Evolutionary conservation across 148 eudicot genomes (phyloP).

Genomic region (Rhododendron vialii): DNA sequence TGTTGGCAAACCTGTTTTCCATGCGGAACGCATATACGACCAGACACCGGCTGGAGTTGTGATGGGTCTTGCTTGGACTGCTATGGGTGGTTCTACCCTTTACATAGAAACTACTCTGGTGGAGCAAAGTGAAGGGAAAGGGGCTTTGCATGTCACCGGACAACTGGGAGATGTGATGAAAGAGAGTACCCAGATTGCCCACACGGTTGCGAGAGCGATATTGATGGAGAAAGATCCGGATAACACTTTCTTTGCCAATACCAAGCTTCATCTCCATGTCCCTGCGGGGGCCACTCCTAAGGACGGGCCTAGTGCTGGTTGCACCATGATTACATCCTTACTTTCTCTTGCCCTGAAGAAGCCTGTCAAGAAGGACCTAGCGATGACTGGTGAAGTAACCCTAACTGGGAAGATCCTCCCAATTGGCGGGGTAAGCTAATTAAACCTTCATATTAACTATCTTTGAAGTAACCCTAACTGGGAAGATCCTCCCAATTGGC

Average conservation of each 20-base stretch:
- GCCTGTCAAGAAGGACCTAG: conserved; percentile 82
- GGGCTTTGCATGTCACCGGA: conserved; percentile 76
- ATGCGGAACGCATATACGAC: conserved; percentile 93
- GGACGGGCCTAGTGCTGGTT: conserved; percentile 99
- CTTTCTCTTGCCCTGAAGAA: conserved; percentile 80
- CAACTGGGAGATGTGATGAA: conserved; percentile 99
- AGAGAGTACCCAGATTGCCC: conserved; percentile 98
- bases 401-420: conserved; percentile 94
- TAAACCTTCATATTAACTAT: not conserved
- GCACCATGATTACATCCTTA: conserved; percentile 97
- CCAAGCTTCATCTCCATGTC: conserved; percentile 95
- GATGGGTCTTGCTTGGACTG: conserved; percentile 99
- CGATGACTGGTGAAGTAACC: conserved; percentile 98
- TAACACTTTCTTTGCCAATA: conserved; percentile 56
- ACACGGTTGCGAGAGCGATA: conserved; percentile 78
- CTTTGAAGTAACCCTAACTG: conserved; percentile 68
- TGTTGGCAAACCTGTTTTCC: conserved; percentile 98
- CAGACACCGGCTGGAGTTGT: conserved; percentile 88
- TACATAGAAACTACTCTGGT: conserved; percentile 78
- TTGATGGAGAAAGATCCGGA: conserved; percentile 56
- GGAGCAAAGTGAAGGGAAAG: conserved; percentile 91
- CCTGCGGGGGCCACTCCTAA: conserved; percentile 99
- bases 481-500: conserved; percentile 96
- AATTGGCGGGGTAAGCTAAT: conserved; percentile 93
- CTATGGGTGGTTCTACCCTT: conserved; percentile 98